Conservation (phyloP, 768 basidiomycete species). For the Phlebiopsis gigantea region DNA sequence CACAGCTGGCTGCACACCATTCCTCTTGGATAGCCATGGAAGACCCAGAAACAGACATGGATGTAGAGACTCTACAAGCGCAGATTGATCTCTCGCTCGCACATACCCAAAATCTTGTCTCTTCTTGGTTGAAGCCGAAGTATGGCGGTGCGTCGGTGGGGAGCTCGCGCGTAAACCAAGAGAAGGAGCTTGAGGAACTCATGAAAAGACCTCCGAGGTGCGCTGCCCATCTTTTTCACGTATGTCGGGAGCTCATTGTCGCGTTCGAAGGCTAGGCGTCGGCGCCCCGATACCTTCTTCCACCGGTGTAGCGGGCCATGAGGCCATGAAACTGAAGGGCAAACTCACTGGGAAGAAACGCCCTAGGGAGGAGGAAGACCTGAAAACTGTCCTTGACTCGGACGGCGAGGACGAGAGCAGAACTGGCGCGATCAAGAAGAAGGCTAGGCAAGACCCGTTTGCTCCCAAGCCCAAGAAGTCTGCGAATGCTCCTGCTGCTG, state of each 20-base stretch:
- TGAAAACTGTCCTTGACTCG: slow-evolving; percentile 15
- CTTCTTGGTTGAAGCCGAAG: slow-evolving; percentile 70
- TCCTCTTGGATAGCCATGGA: slow-evolving; percentile 18
- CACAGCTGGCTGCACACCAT: neutral
- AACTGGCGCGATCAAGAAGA: slow-evolving; percentile 55
- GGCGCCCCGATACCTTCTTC: slow-evolving; percentile 58
- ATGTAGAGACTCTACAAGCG: slow-evolving; percentile 69
- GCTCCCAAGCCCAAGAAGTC: slow-evolving; percentile 29
- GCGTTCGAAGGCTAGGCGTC: slow-evolving; percentile 57
- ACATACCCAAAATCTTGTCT: slow-evolving; percentile 64
- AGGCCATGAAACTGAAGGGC: slow-evolving; percentile 57
- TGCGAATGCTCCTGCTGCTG: neutral
- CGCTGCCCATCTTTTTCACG: slow-evolving; percentile 11
- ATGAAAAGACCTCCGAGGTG: slow-evolving; percentile 71
- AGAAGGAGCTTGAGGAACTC: slow-evolving; percentile 58
- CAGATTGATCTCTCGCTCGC: slow-evolving; percentile 80
- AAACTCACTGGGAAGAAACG: slow-evolving; percentile 53
- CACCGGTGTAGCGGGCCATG: slow-evolving; percentile 38
- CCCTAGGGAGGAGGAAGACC: slow-evolving; percentile 34
- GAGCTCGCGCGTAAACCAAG: slow-evolving; percentile 16
- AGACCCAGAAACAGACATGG: slow-evolving; percentile 45
- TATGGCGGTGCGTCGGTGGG: slow-evolving; percentile 18
- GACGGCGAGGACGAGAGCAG: slow-evolving; percentile 57
- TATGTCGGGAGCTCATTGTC: neutral
- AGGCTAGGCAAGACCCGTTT: slow-evolving; percentile 56